These are phyloP conservation scores for Zanthoxylum bungeanum DNA, from an alignment of 345 rosid species.

Conservation along the genomic window DNA sequence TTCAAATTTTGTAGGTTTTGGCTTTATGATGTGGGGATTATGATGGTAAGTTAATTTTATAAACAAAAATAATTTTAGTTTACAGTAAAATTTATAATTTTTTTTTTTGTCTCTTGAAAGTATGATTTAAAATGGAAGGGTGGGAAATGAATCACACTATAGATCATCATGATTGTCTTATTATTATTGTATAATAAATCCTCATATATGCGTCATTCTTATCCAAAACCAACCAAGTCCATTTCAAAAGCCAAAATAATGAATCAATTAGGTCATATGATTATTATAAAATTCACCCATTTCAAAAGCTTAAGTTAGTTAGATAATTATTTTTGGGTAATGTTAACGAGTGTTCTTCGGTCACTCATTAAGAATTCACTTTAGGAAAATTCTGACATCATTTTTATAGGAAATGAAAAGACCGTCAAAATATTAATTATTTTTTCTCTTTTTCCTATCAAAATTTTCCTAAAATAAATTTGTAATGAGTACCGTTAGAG, in stretches of 20 bases:
- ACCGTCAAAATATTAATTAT: no score
- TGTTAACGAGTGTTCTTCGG: no score
- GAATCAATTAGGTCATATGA: not conserved
- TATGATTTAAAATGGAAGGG: not conserved
- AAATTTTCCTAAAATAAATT: no score
- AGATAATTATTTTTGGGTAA: no score
- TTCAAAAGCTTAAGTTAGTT: not conserved
- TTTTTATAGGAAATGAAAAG: no score
- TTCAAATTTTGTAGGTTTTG: not conserved
- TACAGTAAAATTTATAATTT: no score
- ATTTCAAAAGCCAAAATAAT: not conserved
- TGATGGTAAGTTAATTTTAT: not conserved
- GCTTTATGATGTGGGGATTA: not conserved
- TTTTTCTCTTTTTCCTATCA: no score
- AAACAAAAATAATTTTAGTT: no score
- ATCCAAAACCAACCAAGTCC: not conserved
- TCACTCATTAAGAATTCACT: no score
- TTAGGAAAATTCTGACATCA: no score
- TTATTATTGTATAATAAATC: not conserved
- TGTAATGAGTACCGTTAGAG: no score
- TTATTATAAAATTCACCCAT: constrained; percentile 5
- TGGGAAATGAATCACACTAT: not conserved
- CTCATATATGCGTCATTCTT: not conserved
- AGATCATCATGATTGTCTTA: not conserved
- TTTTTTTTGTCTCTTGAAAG: no score